phyloP scores from a whole-genome alignment of 2,329 filamentous ascomycete genomes.

The Bipolaris zeicola region DNA sequence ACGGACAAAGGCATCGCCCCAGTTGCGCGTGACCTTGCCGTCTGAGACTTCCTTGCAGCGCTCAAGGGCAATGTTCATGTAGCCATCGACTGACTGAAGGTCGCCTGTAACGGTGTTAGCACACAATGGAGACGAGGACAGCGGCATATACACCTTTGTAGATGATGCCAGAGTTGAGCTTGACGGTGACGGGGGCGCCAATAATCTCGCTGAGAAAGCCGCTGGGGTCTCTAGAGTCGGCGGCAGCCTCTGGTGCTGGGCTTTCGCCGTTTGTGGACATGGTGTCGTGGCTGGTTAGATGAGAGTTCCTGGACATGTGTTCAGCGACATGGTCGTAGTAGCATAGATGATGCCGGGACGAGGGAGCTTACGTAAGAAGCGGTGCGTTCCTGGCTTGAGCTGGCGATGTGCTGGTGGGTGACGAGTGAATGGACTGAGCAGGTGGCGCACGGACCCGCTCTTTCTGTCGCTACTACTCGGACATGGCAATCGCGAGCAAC shows the following conservation, averaged over 20 bases:
- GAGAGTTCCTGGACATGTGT: not conserved
- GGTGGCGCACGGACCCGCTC: conserved; percentile 28
- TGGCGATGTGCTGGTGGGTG: not conserved
- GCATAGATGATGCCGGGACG: too few species aligned
- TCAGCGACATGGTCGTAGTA: not conserved
- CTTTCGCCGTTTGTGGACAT: conserved; percentile 68
- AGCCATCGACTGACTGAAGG: conserved; percentile 94
- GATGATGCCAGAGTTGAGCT: conserved; percentile 97
- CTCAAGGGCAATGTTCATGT: conserved; percentile 99
- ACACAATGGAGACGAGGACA: not conserved
- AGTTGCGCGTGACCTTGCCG: conserved; percentile 78
- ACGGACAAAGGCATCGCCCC: conserved; percentile 93
- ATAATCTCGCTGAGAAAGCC: conserved; percentile 94
- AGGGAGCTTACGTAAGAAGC: not conserved
- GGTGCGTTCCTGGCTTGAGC: not conserved
- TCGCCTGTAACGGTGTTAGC: conserved; percentile 67
- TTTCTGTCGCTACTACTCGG: not conserved
- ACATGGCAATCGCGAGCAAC: conserved; percentile 27
- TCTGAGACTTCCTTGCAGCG: conserved; percentile 93
- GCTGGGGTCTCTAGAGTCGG: conserved; percentile 87
- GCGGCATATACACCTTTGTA: conserved; percentile 75
- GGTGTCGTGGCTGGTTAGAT: conserved; percentile 14
- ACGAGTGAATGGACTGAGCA: conserved; percentile 1
- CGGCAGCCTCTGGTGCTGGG: conserved; percentile 58
- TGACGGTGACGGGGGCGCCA: conserved; percentile 90